Percentiles rank a stretch among this genome's conserved stretches.
Evolutionary conservation across 148 eudicot species (phyloP).

Genomic region (Silene latifolia): DNA sequence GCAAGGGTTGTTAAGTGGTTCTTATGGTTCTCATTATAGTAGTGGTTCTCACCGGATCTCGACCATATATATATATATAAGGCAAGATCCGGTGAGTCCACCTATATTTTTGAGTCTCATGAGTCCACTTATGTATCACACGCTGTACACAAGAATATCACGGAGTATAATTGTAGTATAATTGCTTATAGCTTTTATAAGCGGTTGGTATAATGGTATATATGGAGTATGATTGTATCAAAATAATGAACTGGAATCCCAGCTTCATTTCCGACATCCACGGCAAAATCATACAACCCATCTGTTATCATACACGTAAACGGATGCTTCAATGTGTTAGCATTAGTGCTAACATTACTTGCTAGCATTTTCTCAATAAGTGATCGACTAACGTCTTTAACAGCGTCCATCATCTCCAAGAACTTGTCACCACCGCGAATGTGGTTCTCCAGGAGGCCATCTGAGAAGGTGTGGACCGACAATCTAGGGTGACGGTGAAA

Average conservation of each 20-base stretch:
- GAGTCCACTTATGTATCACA: too few relatives aligned
- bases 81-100: too few relatives aligned
- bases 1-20: too few relatives aligned
- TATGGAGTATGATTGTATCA: too few relatives aligned
- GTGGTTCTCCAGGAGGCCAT: constrained; percentile 17
- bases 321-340: not conserved
- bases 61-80: too few relatives aligned
- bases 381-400: not conserved
- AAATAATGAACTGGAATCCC: constrained; percentile 9
- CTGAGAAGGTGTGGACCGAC: constrained; percentile 2
- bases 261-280: constrained; percentile 10
- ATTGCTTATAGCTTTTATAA: too few relatives aligned
- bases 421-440: constrained; percentile 19
- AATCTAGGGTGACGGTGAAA: not conserved
- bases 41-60: too few relatives aligned
- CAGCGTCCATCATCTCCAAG: constrained; percentile 9
- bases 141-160: too few relatives aligned
- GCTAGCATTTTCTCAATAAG: not conserved
- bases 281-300: constrained; percentile 12
- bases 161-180: too few relatives aligned
- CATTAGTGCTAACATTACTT: not conserved
- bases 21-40: too few relatives aligned
- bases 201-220: too few relatives aligned
- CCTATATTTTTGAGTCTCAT: too few relatives aligned
- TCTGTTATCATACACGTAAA: constrained; percentile 4